phyloP scores from a whole-genome alignment of 495 filamentous ascomycete species.

The Parathielavia hyrcaniae region DNA sequence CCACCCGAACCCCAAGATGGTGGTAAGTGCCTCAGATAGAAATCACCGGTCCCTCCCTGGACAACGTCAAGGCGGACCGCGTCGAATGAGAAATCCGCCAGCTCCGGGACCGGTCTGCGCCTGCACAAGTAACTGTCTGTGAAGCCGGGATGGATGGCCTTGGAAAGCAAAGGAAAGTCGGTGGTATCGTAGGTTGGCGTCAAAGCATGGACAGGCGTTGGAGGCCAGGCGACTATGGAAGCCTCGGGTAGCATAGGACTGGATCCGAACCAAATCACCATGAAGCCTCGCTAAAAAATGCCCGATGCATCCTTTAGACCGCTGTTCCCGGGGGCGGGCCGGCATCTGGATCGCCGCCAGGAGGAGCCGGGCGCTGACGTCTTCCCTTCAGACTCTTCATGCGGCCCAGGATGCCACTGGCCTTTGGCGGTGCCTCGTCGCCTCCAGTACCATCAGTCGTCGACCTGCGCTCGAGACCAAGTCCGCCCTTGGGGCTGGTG shows the following conservation, averaged over 20 bases:
- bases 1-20: not conserved
- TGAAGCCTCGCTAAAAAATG: not conserved
- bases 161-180: not conserved
- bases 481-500: conserved; percentile 53
- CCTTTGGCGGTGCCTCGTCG: conserved; percentile 34
- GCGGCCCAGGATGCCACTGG: conserved; percentile 61
- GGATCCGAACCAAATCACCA: not conserved
- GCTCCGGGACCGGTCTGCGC: not conserved
- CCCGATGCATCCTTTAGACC: conserved; percentile 24
- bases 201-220: not conserved
- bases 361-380: conserved; percentile 34
- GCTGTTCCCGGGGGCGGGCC: conserved; percentile 27
- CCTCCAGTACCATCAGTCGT: conserved; percentile 57
- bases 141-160: no score
- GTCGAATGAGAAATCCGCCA: no score
- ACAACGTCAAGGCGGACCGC: not conserved
- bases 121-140: not conserved
- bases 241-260: not conserved
- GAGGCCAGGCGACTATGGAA: not conserved
- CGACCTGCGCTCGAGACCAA: conserved; percentile 57
- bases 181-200: not conserved
- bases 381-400: conserved; percentile 80
- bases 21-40: not conserved
- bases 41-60: no score
- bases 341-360: conserved; percentile 25